Base-by-base conservation (phyloP, 2,329 filamentous ascomycete species). In the Didymella lethalis region DNA sequence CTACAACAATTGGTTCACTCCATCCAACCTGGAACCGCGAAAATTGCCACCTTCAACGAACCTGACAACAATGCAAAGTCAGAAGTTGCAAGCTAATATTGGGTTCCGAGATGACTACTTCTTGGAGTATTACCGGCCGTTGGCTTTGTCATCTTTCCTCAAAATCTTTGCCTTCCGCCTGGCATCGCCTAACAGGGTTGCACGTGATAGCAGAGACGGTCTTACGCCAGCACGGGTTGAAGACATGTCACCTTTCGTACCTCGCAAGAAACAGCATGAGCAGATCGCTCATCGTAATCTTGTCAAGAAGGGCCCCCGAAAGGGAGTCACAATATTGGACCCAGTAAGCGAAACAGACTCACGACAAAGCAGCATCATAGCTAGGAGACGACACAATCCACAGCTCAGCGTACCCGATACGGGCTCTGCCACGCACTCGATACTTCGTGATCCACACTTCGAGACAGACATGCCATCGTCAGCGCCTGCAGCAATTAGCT, bases 151-250 rank as follows among this genome's bases (percentile, higher is more conserved):
- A 0, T 95, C 92, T 0, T 92, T 98, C 65, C 85, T 89, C 14
- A 99, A 97, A 74, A 90, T 97, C 75, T 97, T 97, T 73, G 87
- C 92, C 0, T 97, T 91, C 78, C 93, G 91, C 73, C 91, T 98
- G 85, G 96, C 94, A 72, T 70, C 68, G 7, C 95, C 91, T 4
- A 87, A 93, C 63, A 90, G 90, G 61, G 93, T 94, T 73, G 89
- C 94, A 38, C 90, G 91, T 7, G 84, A 93, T 72, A 88, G 93
- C 31, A 90, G 91, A 11, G 84, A 93, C 59, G 89, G 89, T 57
- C 86, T 88, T 1, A 88, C 88, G 4, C 86, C 89, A 67, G 86
- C 91, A 60, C 88, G 89, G 12, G 87, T 87, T 57, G 93, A 92
- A 69, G 91, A 97, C 72, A 84, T 94, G 41, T 97, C 92, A 59